A percentile compares a stretch with the other conserved stretches of the same genome.
phyloP scores from a whole-genome alignment of 2,329 filamentous ascomycete genomes.

The Blastomyces silverae region DNA sequence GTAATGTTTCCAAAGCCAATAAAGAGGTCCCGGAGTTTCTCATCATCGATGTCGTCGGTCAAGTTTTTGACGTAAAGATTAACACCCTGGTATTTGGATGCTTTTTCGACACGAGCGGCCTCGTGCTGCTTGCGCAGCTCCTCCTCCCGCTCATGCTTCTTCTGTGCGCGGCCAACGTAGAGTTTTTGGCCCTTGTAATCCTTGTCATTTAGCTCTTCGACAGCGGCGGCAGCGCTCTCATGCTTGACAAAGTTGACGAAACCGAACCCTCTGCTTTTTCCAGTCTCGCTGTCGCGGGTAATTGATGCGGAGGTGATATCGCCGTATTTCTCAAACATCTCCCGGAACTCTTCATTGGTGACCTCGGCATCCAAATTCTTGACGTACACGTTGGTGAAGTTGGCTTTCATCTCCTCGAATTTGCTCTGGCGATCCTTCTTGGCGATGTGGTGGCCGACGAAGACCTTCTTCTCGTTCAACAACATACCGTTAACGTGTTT shows the following conservation, averaged over 20 bases:
- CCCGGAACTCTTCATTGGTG: conserved; percentile 88
- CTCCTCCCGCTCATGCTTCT: conserved; percentile 99
- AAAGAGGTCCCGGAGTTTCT: conserved; percentile 94
- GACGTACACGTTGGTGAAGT: conserved; percentile 99
- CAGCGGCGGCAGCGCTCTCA: conserved; percentile 75
- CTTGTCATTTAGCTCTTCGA: conserved; percentile 84
- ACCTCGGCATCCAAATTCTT: conserved; percentile 89
- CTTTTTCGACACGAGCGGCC: conserved; percentile 94
- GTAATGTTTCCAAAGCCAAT: conserved; percentile 88
- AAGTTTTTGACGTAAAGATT: conserved; percentile 99
- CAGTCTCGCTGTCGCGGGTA: conserved; percentile 72
- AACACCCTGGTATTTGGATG: conserved; percentile 97
- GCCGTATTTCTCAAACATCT: conserved; percentile 84
- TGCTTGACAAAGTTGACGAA: conserved; percentile 96
- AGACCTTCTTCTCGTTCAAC: conserved; percentile 99
- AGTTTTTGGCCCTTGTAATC: conserved; percentile 93
- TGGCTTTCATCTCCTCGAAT: conserved; percentile 99
- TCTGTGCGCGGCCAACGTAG: conserved; percentile 96
- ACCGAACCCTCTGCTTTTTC: conserved; percentile 90
- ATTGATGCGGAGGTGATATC: conserved; percentile 94
- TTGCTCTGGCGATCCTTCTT: conserved; percentile 99
- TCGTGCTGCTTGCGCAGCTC: conserved; percentile 99
- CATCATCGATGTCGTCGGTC: conserved; percentile 92
- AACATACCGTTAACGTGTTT: conserved; percentile 99
- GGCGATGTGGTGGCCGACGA: conserved; percentile 97